Evolutionary conservation across 2,329 filamentous ascomycete genomes (phyloP).

Genomic region (Talaromyces sp.): DNA sequence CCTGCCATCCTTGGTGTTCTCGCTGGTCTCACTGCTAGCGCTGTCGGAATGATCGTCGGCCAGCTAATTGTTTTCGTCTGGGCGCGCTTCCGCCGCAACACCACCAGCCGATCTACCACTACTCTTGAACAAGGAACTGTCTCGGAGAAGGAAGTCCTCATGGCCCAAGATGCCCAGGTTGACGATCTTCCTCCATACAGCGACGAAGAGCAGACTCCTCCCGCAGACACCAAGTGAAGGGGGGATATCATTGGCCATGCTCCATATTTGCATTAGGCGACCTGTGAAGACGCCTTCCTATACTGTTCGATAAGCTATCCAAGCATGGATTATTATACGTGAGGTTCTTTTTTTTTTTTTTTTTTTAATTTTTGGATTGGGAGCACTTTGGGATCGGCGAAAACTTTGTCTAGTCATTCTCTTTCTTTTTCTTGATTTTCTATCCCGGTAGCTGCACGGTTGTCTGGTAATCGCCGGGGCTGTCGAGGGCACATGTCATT

Average conservation of each 20-base stretch:
- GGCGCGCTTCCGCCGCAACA: constrained; percentile 32
- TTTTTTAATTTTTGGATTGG: constrained; percentile 2
- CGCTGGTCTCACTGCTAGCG: constrained; percentile 40
- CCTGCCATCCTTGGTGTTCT: constrained; percentile 42
- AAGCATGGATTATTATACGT: neutral
- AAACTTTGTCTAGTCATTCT: constrained; percentile 3
- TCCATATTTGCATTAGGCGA: neutral
- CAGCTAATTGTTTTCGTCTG: constrained; percentile 41
- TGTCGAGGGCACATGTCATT: neutral
- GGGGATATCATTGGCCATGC: neutral
- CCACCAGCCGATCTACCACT: constrained; percentile 19
- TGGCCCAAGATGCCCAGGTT: constrained; percentile 25
- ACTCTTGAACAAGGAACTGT: constrained; percentile 30
- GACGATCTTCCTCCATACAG: constrained; percentile 33
- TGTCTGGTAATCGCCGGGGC: neutral
- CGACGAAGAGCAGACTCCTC: constrained; percentile 24
- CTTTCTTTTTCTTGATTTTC: neutral
- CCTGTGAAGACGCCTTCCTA: neutral
- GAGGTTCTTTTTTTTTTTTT: neutral
- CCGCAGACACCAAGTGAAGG: constrained; percentile 29
- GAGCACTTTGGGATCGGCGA: constrained; percentile 10
- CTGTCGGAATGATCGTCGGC: constrained; percentile 43
- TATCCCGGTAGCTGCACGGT: neutral
- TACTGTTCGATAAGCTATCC: neutral
- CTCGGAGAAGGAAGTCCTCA: constrained; percentile 38